A percentile compares a stretch with the other conserved stretches of the same genome.
Conservation (phyloP, 768 basidiomycete genomes). For the Tremella yokohamensis region DNA sequence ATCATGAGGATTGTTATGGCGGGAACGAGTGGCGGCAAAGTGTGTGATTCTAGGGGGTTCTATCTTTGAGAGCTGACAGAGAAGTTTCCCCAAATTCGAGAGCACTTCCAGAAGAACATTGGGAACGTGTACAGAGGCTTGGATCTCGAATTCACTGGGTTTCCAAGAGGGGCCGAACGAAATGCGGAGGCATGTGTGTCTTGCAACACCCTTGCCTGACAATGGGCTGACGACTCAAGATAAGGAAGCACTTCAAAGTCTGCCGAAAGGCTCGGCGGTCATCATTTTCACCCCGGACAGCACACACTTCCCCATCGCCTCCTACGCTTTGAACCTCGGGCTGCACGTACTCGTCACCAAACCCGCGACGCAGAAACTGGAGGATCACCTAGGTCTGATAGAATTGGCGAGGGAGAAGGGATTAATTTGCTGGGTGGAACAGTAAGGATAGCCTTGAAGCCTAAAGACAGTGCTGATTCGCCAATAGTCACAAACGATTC, state of each 20-base stretch:
- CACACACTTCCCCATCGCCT: constrained; percentile 81
- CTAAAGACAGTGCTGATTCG: constrained; percentile 8
- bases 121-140: constrained; percentile 78
- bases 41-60: constrained; percentile 4
- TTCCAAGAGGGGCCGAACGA: constrained; percentile 65
- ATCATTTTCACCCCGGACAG: constrained; percentile 90
- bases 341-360: constrained; percentile 90
- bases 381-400: constrained; percentile 75
- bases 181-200: constrained; percentile 78
- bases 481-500: constrained; percentile 48
- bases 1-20: constrained; percentile 63
- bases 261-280: constrained; percentile 79
- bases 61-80: constrained; percentile 5
- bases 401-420: constrained; percentile 71
- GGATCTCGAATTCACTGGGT: constrained; percentile 78
- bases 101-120: constrained; percentile 78
- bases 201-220: constrained; percentile 11
- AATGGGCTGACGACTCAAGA: constrained; percentile 12
- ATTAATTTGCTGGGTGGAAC: constrained; percentile 88
- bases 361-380: constrained; percentile 80
- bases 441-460: constrained; percentile 54
- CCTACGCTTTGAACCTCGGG: constrained; percentile 78
- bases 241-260: constrained; percentile 59
- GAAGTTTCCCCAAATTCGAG: constrained; percentile 76
- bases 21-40: constrained; percentile 72